Conservation (phyloP, 2,329 filamentous ascomycete species). For the Diplodia scrobiculata region DNA sequence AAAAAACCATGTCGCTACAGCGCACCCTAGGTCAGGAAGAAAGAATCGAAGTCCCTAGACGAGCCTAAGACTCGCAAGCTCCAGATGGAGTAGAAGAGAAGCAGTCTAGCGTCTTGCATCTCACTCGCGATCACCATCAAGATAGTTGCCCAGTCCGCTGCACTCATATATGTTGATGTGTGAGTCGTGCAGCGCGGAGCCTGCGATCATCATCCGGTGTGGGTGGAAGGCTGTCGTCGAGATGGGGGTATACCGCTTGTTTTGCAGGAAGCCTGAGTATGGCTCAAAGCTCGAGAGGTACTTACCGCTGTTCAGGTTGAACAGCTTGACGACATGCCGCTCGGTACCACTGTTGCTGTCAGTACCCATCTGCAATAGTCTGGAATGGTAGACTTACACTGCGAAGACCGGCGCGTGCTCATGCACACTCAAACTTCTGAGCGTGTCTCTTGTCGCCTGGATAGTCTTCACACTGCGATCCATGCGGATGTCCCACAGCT, state of each 20-base stretch:
- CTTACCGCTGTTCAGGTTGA: constrained; percentile 76
- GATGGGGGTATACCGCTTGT: constrained; percentile 79
- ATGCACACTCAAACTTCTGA: constrained; percentile 86
- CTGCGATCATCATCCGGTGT: constrained; percentile 87
- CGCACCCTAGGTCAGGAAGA: constrained; percentile 4
- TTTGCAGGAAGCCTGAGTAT: constrained; percentile 83
- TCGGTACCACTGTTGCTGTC: constrained; percentile 72
- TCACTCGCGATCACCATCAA: constrained; percentile 14
- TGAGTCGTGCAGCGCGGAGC: constrained; percentile 80
- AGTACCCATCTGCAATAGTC: background rate
- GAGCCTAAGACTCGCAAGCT: background rate
- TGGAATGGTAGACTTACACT: constrained; percentile 62
- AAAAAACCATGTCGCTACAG: background rate
- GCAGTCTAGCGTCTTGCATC: background rate
- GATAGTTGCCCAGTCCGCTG: constrained; percentile 35
- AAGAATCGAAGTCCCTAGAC: constrained; percentile 4
- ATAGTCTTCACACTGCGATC: constrained; percentile 74
- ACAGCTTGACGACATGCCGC: constrained; percentile 83
- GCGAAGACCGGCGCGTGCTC: constrained; percentile 97
- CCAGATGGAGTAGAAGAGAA: background rate
- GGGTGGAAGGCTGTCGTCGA: constrained; percentile 92
- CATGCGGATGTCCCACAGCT: constrained; percentile 93
- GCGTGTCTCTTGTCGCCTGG: constrained; percentile 71
- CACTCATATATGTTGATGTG: constrained; percentile 88
- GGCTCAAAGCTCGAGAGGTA: constrained; percentile 84